These are phyloP conservation scores for Plasmodium falciparum DNA, from an alignment of 169 alveolate species.

Conservation along the genomic window DNA sequence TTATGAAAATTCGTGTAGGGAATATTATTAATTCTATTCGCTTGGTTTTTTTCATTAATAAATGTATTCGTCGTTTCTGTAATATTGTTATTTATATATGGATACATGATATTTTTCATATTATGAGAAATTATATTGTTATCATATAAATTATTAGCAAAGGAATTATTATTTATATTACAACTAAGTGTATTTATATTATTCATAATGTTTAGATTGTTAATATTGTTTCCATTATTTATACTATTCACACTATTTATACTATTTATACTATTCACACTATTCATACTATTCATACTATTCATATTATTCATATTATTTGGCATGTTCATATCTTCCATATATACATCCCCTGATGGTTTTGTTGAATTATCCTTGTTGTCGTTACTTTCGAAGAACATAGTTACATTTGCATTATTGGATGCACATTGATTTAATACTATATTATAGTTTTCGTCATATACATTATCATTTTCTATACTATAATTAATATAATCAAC, in stretches of 20 bases:
- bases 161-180: conserved; percentile 1
- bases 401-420: neutral
- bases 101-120: conserved; percentile 26
- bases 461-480: conserved; percentile 3
- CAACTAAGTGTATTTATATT: neutral
- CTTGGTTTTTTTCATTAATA: conserved; percentile 29
- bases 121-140: conserved; percentile 1
- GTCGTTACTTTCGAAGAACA: conserved; percentile 4
- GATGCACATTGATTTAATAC: neutral
- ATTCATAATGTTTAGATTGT: neutral
- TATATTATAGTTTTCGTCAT: conserved; percentile 11
- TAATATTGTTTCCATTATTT: neutral
- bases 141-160: conserved; percentile 8
- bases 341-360: conserved; percentile 1
- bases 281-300: neutral
- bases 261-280: neutral
- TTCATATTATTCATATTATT: conserved; percentile 1
- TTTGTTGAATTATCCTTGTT: conserved; percentile 14
- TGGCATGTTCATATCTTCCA: neutral
- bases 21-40: conserved; percentile 16
- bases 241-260: neutral
- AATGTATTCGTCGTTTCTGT: conserved; percentile 1
- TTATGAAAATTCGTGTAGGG: conserved; percentile 12
- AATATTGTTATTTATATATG: neutral
- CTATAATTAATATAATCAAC: conserved; percentile 27